Evolutionary conservation across 352 stramenopile genomes (phyloP).

Genomic region (Globisporangium abappressorium): DNA sequence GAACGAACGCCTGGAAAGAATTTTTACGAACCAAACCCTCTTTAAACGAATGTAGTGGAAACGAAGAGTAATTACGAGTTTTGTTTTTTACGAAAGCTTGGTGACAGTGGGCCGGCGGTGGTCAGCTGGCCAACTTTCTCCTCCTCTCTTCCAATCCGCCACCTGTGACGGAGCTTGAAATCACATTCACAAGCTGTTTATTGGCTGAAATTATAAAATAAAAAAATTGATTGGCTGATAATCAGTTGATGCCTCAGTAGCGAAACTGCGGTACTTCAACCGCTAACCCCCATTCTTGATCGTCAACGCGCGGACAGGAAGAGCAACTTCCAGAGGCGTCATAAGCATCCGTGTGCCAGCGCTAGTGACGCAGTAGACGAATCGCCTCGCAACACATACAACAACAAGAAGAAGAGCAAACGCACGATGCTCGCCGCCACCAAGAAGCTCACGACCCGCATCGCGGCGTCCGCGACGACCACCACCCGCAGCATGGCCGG

Average conservation of each 20-base stretch:
- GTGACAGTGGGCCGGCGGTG: not conserved
- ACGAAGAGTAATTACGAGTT: conserved; percentile 1
- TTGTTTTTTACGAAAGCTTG: not conserved
- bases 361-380: conserved; percentile 10
- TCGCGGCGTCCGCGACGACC: conserved; percentile 24
- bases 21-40: conserved; percentile 6
- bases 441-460: conserved; percentile 21
- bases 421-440: conserved; percentile 28
- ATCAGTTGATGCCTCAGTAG: not conserved
- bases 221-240: not conserved
- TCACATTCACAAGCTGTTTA: not conserved
- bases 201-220: not conserved
- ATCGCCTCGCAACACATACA: not conserved
- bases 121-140: not conserved
- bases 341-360: not conserved
- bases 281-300: not conserved
- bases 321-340: not conserved
- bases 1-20: not conserved
- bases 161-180: not conserved
- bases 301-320: conserved; percentile 7
- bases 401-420: not conserved
- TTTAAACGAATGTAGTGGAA: not conserved
- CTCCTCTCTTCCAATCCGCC: conserved; percentile 10
- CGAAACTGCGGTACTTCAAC: conserved; percentile 7
- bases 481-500: conserved; percentile 41